Evolutionary conservation across 257 asterid species (phyloP).

Genomic region (Solanum rostratum): DNA sequence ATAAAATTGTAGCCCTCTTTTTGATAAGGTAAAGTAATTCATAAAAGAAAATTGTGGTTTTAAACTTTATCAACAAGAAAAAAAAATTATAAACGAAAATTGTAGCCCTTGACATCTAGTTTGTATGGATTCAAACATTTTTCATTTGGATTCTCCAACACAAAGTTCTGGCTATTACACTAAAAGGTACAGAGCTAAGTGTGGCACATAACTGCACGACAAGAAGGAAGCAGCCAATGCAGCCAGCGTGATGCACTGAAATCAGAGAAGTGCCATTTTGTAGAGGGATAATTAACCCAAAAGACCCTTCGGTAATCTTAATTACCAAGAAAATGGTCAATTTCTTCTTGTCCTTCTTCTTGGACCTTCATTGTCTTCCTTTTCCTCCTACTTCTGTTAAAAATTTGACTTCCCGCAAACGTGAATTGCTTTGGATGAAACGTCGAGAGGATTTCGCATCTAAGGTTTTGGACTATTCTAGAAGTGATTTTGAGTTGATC

Average conservation of each 20-base stretch:
- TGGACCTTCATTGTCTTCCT: no score
- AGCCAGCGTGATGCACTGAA: background rate
- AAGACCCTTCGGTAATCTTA: no score
- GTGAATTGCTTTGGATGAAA: no score
- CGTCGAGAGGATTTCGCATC: no score
- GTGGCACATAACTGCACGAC: background rate
- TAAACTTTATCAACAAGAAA: background rate
- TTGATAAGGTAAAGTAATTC: background rate
- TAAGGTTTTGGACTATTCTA: no score
- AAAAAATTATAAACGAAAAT: background rate
- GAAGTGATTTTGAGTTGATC: no score
- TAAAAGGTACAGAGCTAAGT: background rate
- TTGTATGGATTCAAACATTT: background rate
- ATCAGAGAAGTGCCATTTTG: background rate
- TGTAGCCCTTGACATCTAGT: background rate
- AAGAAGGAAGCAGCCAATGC: background rate
- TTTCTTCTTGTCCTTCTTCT: no score
- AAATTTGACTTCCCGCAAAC: no score
- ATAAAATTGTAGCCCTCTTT: background rate
- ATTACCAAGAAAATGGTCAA: no score
- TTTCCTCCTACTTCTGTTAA: no score
- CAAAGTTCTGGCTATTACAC: background rate
- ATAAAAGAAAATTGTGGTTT: background rate
- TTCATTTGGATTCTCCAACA: background rate
- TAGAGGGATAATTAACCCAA: no score